Base-by-base conservation (phyloP, 768 basidiomycete genomes). In the Saitozyma sp. region DNA sequence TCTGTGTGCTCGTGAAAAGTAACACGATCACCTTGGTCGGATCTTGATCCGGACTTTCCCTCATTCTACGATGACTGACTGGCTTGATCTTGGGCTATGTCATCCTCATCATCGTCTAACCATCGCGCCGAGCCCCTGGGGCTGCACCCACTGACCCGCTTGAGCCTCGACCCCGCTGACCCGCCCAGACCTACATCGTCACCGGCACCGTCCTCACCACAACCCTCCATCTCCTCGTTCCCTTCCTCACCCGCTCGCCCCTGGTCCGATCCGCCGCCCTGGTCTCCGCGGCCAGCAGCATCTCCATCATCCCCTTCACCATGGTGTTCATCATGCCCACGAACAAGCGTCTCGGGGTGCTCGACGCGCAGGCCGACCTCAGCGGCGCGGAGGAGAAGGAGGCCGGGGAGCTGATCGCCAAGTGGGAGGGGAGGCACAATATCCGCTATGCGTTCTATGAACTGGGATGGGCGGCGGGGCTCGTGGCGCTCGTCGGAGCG, bases 181-280 rank as follows among this genome's bases (percentile, higher is more conserved):
- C 5, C 29, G 29, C 43, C 43, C 41, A 64, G 62, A 8, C 40
- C 41, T 58, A 45, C 16, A 55, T 54, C 11, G 62, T 64, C 29
- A 17, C 43, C n/a, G 57, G 42, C 9, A 50, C 57, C 37, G 8
- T 64, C 42, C 14, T 39, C 14, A 54, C 48, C 41, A 46, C 62
- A 9, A 8, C 40, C 45, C 58, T 59, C 19, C 50, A 58, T 43
- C 46, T 58, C 46, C 52, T 58, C 13, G 43, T 58, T 0, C 50
- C 62, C 57, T 64, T 59, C 52, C 62, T 64, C 9, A 57, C 56
- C 37, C 57, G 57, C 9, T 54, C 57, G 1, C 52, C 48, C n/a
- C 56, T 20, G 6, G 57, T 64, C 46, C 57, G 50, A 8, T 42
- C 51, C 20, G 6, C 45, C 40, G 37, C 57, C 41, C 20, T 59